Evolutionary conservation across 139 green algal genomes (phyloP), one percentile per base, ranked within the genome.

Genomic region (Desmodesmus armatus): DNA sequence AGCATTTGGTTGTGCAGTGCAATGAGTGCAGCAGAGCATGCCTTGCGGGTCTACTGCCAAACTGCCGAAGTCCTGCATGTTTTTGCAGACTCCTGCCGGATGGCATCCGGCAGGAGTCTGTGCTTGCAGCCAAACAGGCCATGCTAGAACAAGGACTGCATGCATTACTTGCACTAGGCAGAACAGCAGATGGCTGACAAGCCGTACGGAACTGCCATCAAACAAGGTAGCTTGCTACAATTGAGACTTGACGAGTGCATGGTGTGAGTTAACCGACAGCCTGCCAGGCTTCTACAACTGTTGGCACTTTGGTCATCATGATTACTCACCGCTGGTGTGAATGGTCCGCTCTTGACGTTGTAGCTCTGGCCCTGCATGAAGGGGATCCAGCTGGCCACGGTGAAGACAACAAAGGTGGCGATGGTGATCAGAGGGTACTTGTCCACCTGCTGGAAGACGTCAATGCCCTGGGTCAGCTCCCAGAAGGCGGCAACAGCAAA

Each of bases 301-400:
- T 55, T 55, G 47, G n/a, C n/a, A n/a, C n/a, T n/a, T n/a, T n/a
- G n/a, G n/a, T n/a, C n/a, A n/a, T n/a, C 2, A 40, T 44, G 29
- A 40, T 11, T 67, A 73, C 66, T 78, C 44, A 89, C 82, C 40
- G 62, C 78, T 37, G 78, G 78, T 35, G 78, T 84, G 78, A 87
- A 85, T 4, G 69, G 69, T 40, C 80, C 75, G 35, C 66, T 76
- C 86, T 91, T 87, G 11, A 87, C 88, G 37, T 84, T 84, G 62
- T 84, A 84, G 78, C 39, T 66, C 62, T 84, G 78, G 29, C 86
- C 87, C 53, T 91, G 71, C 33, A 89, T 66, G 69, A 91, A 88
- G 19, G 87, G 87, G 15, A 91, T 86, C 78, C 90, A 89, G 53
- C 65, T 86, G 47, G 88, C 88, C 13, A 77, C 71, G 13, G 89